Evolutionary conservation across 345 rosid genomes (phyloP).

Genomic region (Triadica sebifera): DNA sequence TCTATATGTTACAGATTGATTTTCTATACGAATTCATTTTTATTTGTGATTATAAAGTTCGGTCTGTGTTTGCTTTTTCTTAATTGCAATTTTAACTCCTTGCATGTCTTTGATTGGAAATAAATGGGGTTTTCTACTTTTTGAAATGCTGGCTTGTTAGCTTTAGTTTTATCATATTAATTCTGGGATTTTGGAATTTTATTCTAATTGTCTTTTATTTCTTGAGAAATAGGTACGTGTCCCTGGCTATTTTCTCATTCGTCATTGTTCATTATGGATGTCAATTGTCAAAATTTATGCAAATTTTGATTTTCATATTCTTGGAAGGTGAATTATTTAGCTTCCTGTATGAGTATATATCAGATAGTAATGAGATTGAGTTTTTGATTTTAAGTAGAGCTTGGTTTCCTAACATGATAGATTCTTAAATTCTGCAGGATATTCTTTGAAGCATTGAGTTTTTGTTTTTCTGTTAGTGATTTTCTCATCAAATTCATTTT

Average conservation of each 20-base stretch:
- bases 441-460: background rate
- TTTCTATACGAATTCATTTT: background rate
- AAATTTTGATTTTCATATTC: no score
- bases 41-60: background rate
- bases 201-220: background rate
- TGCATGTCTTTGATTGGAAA: background rate
- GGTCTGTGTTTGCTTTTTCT: background rate
- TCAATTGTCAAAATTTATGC: background rate
- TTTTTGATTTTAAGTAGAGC: background rate
- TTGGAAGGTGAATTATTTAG: background rate
- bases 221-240: background rate
- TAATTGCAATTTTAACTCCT: background rate
- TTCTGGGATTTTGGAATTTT: background rate
- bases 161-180: background rate
- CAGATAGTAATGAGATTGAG: no score
- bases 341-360: background rate
- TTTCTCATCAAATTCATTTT: background rate
- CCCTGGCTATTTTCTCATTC: background rate
- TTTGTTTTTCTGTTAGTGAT: background rate
- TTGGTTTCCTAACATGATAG: background rate
- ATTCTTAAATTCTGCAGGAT: background rate
- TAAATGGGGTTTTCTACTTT: background rate
- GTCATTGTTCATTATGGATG: constrained; percentile 2
- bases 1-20: background rate
- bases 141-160: background rate